These are phyloP conservation scores for Mycena sp. DNA, from an alignment of 1,284 basidiomycete genomes.

Conservation along the genomic window DNA sequence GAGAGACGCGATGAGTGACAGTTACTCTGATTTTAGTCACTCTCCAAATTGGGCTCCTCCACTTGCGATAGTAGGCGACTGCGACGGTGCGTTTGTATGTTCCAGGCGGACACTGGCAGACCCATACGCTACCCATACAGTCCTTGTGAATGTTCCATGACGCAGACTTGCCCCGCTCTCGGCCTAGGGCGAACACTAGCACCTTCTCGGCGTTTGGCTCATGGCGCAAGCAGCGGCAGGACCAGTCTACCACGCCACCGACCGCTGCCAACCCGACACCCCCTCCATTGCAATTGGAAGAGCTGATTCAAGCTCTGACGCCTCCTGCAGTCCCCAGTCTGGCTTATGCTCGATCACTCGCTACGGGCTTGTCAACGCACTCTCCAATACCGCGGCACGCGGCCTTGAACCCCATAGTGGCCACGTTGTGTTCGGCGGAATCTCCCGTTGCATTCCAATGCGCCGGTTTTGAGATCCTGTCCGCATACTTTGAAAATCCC, in stretches of 20 bases:
- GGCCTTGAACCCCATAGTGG: slow-evolving; percentile 65
- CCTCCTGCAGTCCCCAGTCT: slow-evolving; percentile 71
- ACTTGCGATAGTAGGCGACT: slow-evolving; percentile 19
- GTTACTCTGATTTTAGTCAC: not conserved
- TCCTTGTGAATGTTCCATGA: slow-evolving; percentile 47
- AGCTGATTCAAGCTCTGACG: slow-evolving; percentile 60
- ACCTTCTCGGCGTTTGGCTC: slow-evolving; percentile 48
- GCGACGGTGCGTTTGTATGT: slow-evolving; percentile 26
- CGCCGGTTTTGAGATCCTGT: slow-evolving; percentile 76
- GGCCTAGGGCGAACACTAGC: slow-evolving; percentile 59
- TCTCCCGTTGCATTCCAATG: slow-evolving; percentile 67
- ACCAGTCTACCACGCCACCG: slow-evolving; percentile 43
- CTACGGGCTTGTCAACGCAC: slow-evolving; percentile 53
- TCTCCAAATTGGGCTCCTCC: slow-evolving; percentile 18
- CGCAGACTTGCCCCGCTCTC: slow-evolving; percentile 49
- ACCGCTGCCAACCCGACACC: slow-evolving; percentile 36
- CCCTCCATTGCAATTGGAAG: slow-evolving; percentile 53
- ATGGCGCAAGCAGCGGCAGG: slow-evolving; percentile 58
- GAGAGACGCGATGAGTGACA: slow-evolving; percentile 5
- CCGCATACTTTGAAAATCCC: slow-evolving; percentile 71
- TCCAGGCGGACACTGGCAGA: not conserved
- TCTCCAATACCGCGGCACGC: slow-evolving; percentile 62
- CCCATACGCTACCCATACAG: slow-evolving; percentile 21
- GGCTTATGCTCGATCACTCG: slow-evolving; percentile 58
- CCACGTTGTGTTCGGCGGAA: slow-evolving; percentile 63